phyloP scores from a whole-genome alignment of 805 yeast species.

The Candida silvatica region DNA sequence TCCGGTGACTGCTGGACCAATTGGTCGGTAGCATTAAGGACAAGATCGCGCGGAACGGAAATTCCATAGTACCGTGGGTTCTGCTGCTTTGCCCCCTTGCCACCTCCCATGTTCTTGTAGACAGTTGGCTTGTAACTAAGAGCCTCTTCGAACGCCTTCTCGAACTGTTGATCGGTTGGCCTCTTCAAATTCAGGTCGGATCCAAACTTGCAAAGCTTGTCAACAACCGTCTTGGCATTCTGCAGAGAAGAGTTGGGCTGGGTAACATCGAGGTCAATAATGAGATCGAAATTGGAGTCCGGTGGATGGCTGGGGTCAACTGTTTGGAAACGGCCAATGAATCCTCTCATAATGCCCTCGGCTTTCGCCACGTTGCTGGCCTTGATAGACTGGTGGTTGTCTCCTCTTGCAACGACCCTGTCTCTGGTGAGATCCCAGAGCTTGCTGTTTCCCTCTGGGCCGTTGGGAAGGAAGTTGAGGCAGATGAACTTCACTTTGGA shows the following conservation, averaged over 20 bases:
- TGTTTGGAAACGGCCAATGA: constrained; percentile 60
- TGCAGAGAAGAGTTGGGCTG: constrained; percentile 34
- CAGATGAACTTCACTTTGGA: constrained; percentile 52
- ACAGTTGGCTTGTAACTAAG: constrained; percentile 44
- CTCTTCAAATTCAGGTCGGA: constrained; percentile 30
- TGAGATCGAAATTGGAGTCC: constrained; percentile 56
- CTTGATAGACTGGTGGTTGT: constrained; percentile 81
- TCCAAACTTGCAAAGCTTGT: constrained; percentile 28
- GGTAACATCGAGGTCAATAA: constrained; percentile 47
- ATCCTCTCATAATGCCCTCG: constrained; percentile 61
- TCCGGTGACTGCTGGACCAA: constrained; percentile 8
- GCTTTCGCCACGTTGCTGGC: constrained; percentile 38
- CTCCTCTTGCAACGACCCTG: constrained; percentile 66
- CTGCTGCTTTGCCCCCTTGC: constrained; percentile 3
- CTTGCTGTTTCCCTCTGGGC: constrained; percentile 13
- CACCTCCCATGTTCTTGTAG: constrained; percentile 25
- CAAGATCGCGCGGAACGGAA: constrained; percentile 13
- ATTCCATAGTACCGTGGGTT: constrained; percentile 41
- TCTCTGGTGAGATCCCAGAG: constrained; percentile 45
- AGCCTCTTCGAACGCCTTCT: constrained; percentile 44
- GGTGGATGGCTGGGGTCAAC: constrained; percentile 40
- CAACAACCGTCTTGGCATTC: constrained; percentile 39
- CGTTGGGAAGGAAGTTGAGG: constrained; percentile 48
- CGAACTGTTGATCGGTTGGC: constrained; percentile 34
- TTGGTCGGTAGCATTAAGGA: neutral